phyloP scores from a whole-genome alignment of 257 asterid genomes.

The Asclepias syriaca region DNA sequence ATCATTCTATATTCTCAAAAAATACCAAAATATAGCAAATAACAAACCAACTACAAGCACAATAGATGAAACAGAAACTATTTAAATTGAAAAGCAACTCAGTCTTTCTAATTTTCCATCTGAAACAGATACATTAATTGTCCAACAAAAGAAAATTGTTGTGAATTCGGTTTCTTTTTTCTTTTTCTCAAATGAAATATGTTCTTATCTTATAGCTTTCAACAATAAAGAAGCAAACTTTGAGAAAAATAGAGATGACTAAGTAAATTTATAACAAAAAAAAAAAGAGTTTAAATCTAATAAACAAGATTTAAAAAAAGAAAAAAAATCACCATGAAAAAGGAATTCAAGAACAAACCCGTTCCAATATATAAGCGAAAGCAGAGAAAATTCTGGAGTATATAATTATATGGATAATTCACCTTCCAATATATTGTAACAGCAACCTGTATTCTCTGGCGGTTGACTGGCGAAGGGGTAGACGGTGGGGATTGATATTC shows the following conservation, averaged over 20 bases:
- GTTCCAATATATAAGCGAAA: neutral
- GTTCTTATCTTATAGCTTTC: neutral
- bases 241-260: neutral
- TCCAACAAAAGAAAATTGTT: neutral
- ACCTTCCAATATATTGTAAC: neutral
- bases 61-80: neutral
- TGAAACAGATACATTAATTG: neutral
- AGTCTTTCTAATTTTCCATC: neutral
- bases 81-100: neutral
- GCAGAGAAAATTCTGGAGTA: neutral
- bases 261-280: neutral
- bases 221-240: neutral
- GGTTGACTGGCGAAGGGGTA: neutral
- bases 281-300: neutral
- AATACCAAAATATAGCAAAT: neutral
- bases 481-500: neutral
- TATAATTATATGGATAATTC: too few relatives aligned
- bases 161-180: neutral
- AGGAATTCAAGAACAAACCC: neutral
- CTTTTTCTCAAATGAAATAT: neutral
- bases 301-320: neutral
- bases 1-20: neutral
- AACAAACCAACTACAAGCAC: too few relatives aligned
- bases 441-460: neutral
- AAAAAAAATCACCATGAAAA: neutral